phyloP scores from a whole-genome alignment of 768 basidiomycete species.

The Calocybe indica region DNA sequence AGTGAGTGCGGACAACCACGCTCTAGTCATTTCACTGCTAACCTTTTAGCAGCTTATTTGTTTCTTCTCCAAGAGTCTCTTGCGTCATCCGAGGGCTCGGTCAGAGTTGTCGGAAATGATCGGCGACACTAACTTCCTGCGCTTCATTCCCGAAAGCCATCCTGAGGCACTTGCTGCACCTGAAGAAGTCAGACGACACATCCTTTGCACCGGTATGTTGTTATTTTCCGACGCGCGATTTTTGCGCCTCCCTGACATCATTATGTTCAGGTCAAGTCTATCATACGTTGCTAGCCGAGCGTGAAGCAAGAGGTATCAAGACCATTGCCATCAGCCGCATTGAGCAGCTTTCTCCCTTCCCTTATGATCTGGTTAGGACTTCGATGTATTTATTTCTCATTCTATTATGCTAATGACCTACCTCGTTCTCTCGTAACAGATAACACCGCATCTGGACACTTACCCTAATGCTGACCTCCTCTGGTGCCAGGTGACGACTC shows the following conservation, averaged over 20 bases:
- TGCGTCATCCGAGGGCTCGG: slow-evolving; percentile 91
- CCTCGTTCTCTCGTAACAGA: slow-evolving; percentile 29
- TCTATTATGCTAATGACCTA: background rate
- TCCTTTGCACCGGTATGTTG: slow-evolving; percentile 72
- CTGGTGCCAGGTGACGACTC: slow-evolving; percentile 76
- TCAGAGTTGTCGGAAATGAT: slow-evolving; percentile 86
- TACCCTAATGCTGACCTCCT: slow-evolving; percentile 93
- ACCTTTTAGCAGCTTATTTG: slow-evolving; percentile 57
- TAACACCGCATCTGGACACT: slow-evolving; percentile 91
- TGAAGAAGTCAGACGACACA: slow-evolving; percentile 86
- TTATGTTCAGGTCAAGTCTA: slow-evolving; percentile 82
- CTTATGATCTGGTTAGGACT: slow-evolving; percentile 74
- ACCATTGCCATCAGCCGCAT: slow-evolving; percentile 92
- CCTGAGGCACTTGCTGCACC: slow-evolving; percentile 67
- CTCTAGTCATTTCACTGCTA: background rate
- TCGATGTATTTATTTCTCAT: slow-evolving; percentile 17
- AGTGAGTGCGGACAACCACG: slow-evolving; percentile 30
- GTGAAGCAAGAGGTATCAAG: slow-evolving; percentile 85
- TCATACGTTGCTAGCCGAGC: slow-evolving; percentile 80
- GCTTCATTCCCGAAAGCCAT: slow-evolving; percentile 85
- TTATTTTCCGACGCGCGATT: background rate
- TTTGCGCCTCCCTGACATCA: background rate
- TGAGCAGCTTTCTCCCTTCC: slow-evolving; percentile 96
- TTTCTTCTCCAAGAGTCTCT: slow-evolving; percentile 96
- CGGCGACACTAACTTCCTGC: slow-evolving; percentile 85